Percentiles rank a stretch among this genome's conserved stretches.
phyloP scores from a whole-genome alignment of 768 basidiomycete species.

The Tricholoma flavovirens region DNA sequence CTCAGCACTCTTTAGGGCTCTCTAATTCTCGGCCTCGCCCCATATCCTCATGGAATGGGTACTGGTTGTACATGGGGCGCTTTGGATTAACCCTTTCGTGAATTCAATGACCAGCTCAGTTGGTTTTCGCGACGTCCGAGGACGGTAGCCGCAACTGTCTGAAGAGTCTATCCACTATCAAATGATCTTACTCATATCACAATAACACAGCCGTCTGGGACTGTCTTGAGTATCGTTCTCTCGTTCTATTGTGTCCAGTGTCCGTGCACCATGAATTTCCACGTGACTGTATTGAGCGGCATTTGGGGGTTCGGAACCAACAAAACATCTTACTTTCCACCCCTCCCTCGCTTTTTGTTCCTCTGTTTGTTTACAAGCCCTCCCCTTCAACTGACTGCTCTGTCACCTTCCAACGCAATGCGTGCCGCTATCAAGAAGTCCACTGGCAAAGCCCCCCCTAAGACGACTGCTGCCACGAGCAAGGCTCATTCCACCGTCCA shows the following conservation, averaged over 20 bases:
- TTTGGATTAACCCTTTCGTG: not conserved
- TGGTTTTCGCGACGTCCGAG: not conserved
- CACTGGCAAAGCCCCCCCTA: constrained; percentile 30
- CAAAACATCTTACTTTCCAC: constrained; percentile 20
- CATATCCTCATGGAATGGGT: not conserved
- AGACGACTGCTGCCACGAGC: constrained; percentile 25
- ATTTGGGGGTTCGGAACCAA: constrained; percentile 18
- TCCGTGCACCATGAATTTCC: constrained; percentile 21
- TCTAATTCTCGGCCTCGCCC: not conserved
- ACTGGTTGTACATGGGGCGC: not conserved
- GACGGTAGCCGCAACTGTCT: not conserved
- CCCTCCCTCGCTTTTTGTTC: constrained; percentile 14
- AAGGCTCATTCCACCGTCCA: constrained; percentile 41
- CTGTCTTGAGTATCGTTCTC: not conserved
- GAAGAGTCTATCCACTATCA: not conserved
- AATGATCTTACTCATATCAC: not conserved
- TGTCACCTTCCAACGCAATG: constrained; percentile 13
- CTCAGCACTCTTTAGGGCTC: not conserved
- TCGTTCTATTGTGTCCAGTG: constrained; percentile 8
- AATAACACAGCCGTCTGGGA: not conserved
- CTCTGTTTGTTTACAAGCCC: constrained; percentile 7
- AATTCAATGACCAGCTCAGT: not conserved
- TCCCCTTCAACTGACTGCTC: not conserved
- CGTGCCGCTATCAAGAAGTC: constrained; percentile 31
- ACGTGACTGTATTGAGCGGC: constrained; percentile 20